Conservation (phyloP, 176 grass and related monocot species). For the Zea luxurians region DNA sequence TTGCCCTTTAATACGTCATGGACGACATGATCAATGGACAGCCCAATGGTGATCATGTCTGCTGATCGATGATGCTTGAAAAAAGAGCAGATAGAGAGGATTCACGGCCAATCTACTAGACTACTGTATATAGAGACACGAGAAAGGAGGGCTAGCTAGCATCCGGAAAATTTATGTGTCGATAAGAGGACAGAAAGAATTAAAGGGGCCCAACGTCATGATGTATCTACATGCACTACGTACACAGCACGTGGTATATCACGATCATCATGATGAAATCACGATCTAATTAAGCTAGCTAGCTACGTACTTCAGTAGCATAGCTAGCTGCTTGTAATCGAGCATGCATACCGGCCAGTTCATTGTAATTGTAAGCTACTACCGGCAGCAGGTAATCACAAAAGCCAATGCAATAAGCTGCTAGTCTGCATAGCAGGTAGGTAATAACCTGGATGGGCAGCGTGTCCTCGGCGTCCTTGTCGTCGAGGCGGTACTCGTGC, state of each 20-base stretch:
- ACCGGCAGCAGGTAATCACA: too few relatives aligned
- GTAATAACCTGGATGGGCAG: conserved; percentile 67
- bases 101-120: background rate
- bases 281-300: too few relatives aligned
- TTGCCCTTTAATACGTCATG: conserved; percentile 40
- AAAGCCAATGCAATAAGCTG: background rate
- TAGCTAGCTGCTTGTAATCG: too few relatives aligned
- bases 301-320: too few relatives aligned
- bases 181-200: conserved; percentile 6
- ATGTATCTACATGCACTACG: too few relatives aligned
- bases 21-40: conserved; percentile 41
- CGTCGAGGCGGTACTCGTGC: conserved; percentile 98
- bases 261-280: too few relatives aligned
- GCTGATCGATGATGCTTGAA: conserved; percentile 8
- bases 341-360: too few relatives aligned
- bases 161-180: conserved; percentile 34
- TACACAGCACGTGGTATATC: too few relatives aligned
- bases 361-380: too few relatives aligned
- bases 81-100: background rate
- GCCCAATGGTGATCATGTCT: conserved; percentile 44
- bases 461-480: conserved; percentile 89
- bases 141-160: conserved; percentile 16
- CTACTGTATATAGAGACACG: background rate
- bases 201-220: background rate
- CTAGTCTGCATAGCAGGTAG: background rate